phyloP scores from a whole-genome alignment of 495 filamentous ascomycete species.

The Aspergillus biplanus region DNA sequence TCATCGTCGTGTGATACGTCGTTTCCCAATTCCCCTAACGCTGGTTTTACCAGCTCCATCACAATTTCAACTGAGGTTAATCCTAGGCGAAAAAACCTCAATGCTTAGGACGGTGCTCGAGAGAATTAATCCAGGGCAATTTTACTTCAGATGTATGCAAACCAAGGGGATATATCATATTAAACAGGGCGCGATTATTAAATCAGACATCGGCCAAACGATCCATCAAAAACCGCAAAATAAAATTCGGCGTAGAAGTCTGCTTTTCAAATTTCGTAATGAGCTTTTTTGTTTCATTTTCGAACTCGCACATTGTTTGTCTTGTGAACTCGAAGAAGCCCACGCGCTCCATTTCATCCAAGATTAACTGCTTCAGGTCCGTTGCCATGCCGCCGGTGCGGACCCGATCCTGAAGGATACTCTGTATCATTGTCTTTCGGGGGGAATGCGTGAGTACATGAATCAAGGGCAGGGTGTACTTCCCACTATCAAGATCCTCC shows the following conservation, averaged over 20 bases:
- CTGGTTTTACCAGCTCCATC: no score
- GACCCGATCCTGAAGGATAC: not conserved
- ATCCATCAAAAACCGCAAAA: not conserved
- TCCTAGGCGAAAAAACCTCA: no score
- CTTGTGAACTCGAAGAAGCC: not conserved
- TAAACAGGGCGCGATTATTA: no score
- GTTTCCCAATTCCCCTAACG: no score
- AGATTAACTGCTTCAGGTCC: not conserved
- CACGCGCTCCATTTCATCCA: conserved; percentile 1
- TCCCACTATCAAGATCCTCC: conserved; percentile 3
- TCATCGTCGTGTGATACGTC: no score
- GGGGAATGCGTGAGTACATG: not conserved
- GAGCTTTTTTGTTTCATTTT: not conserved
- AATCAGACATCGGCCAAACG: not conserved
- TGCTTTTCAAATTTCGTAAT: not conserved
- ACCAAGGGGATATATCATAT: no score
- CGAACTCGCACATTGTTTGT: not conserved
- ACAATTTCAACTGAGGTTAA: no score
- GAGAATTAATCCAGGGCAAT: no score
- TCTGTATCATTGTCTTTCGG: not conserved
- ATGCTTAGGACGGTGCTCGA: no score
- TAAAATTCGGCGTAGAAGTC: not conserved
- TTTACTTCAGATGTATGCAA: no score
- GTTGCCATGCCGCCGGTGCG: not conserved
- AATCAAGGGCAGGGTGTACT: not conserved